Base-by-base conservation (phyloP, 73 alveolate genomes). In the Effrenium voratum region DNA sequence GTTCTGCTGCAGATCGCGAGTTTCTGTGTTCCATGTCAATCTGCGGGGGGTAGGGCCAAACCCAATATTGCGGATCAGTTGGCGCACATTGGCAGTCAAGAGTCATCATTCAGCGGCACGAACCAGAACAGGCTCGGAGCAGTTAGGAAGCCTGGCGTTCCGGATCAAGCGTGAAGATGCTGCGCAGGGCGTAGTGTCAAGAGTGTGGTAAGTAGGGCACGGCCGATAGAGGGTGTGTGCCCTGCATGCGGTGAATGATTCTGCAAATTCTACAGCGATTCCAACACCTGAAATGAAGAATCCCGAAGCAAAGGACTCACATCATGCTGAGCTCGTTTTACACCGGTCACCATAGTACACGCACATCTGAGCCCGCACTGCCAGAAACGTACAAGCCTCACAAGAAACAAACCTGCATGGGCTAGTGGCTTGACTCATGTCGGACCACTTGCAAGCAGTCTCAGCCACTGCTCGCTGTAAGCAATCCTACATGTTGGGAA, bases 81-180 rank as follows among this genome's bases (percentile, higher is more conserved):
- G 63, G 63, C 19, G 8, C 19, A 12, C 63, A 8, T 52, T 52
- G 63, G 8, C 8, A 8, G 32, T 77, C 44, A 19, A 77, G 60
- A 24, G 66, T 63, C 22, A 26, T n/a, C 86, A 59, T 70, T 66
- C 97, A 90, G n/a, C 8, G 70, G 5, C 2, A 46, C 46, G 76
- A 90, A 70, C 97, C 97, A 90, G 77, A 68, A 90, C 46, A 90
- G 32, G 77, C 97, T 90, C 36, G 97, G 97, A 68, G 97, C 97
- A 40, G 44, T 63, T 43, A 46, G 40, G 28, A 90, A 90, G 19
- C 97, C 97, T 81, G 2, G 92, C 22, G 68, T 15, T 12, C 12
- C 68, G 30, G 22, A 15, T 12, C 30, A 15, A 12, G 22, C 68
- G 43, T 36, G 40, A 16, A 30, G 36, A 30, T 16, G 40, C 5